These are phyloP conservation scores for Penicillium salamii DNA, from an alignment of 495 filamentous ascomycete genomes.

Conservation along the genomic window DNA sequence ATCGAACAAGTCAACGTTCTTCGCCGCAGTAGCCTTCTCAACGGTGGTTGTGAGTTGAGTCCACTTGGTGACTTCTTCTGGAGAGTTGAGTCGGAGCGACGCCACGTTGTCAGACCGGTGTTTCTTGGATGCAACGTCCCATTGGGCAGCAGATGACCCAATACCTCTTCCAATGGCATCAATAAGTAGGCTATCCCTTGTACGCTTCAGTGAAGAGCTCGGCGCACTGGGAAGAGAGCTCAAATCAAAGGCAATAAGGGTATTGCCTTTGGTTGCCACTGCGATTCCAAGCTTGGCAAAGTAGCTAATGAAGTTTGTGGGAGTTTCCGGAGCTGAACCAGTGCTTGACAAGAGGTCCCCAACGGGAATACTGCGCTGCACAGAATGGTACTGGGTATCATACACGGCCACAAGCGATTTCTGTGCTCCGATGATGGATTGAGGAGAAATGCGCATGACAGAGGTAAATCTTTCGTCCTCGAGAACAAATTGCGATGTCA, in stretches of 20 bases:
- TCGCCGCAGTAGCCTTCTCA: conserved; percentile 23
- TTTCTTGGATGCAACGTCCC: conserved; percentile 34
- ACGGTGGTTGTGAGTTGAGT: conserved; percentile 29
- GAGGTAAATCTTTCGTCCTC: conserved; percentile 42
- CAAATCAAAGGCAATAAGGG: conserved; percentile 60
- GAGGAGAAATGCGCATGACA: conserved; percentile 44
- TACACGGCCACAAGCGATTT: conserved; percentile 53
- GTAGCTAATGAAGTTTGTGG: conserved; percentile 51
- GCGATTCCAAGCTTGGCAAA: conserved; percentile 62
- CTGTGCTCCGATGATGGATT: conserved; percentile 44
- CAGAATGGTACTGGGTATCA: conserved; percentile 64
- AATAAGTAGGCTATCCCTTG: conserved; percentile 64
- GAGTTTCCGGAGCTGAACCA: conserved; percentile 18
- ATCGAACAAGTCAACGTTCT: conserved; percentile 34
- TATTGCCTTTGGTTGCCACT: conserved; percentile 54
- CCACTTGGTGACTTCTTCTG: conserved; percentile 39
- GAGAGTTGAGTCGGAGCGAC: conserved; percentile 30
- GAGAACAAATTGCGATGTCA: conserved; percentile 42
- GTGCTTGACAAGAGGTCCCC: conserved; percentile 36
- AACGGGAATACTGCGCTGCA: conserved; percentile 54
- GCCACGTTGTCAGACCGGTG: conserved; percentile 30
- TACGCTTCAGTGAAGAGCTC: conserved; percentile 54
- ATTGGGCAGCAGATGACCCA: conserved; percentile 34
- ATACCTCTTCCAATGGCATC: conserved; percentile 65
- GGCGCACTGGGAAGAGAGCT: conserved; percentile 50